A percentile compares a stretch with the other conserved stretches of the same genome.
Conservation (phyloP, 2,329 filamentous ascomycete genomes). For the Curvularia verruculosa region DNA sequence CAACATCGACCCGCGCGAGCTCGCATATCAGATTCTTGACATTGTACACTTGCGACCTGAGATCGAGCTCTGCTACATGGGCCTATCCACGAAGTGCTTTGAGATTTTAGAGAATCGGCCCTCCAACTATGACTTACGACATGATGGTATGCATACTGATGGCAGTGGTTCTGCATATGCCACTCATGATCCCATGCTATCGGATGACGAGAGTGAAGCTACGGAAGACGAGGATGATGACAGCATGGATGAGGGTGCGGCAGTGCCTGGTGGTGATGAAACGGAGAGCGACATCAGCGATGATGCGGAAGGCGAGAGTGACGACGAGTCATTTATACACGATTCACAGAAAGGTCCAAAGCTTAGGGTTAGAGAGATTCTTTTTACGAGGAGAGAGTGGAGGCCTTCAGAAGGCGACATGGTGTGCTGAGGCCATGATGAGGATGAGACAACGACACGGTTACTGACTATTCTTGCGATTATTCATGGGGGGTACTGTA, state of each 20-base stretch:
- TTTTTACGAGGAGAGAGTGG: slow-evolving; percentile 79
- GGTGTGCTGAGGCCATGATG: slow-evolving; percentile 38
- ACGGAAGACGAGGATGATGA: slow-evolving; percentile 57
- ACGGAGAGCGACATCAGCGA: slow-evolving; percentile 44
- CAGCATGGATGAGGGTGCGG: slow-evolving; percentile 58
- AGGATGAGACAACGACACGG: slow-evolving; percentile 4
- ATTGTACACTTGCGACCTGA: slow-evolving; percentile 78
- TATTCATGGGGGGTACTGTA: slow-evolving; percentile 10
- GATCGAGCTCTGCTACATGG: slow-evolving; percentile 78
- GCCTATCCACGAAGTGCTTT: slow-evolving; percentile 77
- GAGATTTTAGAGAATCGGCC: slow-evolving; percentile 73
- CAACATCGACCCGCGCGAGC: slow-evolving; percentile 67
- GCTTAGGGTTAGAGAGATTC: slow-evolving; percentile 74
- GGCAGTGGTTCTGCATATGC: slow-evolving; percentile 32
- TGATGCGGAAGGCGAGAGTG: slow-evolving; percentile 52
- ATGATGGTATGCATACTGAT: slow-evolving; percentile 37
- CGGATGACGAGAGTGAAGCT: slow-evolving; percentile 47
- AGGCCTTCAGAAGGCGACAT: slow-evolving; percentile 78
- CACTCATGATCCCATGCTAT: slow-evolving; percentile 40
- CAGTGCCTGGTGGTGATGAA: slow-evolving; percentile 54
- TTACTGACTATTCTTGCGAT: slow-evolving; percentile 11
- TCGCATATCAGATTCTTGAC: slow-evolving; percentile 77
- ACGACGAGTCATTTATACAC: slow-evolving; percentile 59
- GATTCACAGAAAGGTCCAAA: slow-evolving; percentile 57
- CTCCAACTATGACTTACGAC: slow-evolving; percentile 51